phyloP scores from a whole-genome alignment of 495 filamentous ascomycete species.

The Talaromyces proteolyticus region DNA sequence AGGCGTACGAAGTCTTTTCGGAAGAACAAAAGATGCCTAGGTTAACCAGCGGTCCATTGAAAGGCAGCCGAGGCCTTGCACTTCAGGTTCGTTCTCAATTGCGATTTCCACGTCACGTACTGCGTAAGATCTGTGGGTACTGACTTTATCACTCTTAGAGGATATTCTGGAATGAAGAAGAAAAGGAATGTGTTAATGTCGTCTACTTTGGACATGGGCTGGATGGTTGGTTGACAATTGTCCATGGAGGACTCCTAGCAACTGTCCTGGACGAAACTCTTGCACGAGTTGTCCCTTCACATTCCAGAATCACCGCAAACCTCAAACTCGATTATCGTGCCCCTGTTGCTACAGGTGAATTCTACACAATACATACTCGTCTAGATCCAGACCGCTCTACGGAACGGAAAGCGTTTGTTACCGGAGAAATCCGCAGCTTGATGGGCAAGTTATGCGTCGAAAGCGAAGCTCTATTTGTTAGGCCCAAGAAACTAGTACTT shows the following conservation, averaged over 20 bases:
- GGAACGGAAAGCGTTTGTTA: constrained; percentile 58
- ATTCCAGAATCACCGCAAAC: constrained; percentile 56
- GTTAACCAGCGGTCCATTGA: constrained; percentile 34
- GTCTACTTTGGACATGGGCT: constrained; percentile 58
- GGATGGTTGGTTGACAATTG: constrained; percentile 69
- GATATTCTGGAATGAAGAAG: constrained; percentile 47
- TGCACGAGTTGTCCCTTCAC: constrained; percentile 31
- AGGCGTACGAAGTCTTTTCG: constrained; percentile 48
- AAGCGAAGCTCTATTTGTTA: constrained; percentile 60
- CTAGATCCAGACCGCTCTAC: constrained; percentile 41
- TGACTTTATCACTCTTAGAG: constrained; percentile 19
- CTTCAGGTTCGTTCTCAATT: constrained; percentile 29
- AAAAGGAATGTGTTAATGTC: constrained; percentile 42
- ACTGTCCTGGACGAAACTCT: constrained; percentile 64
- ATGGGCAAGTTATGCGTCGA: constrained; percentile 48
- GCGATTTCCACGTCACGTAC: not conserved
- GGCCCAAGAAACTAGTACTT: constrained; percentile 46
- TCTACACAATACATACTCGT: constrained; percentile 57
- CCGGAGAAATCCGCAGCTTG: constrained; percentile 45
- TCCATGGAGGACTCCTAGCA: constrained; percentile 70
- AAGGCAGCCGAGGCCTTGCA: constrained; percentile 31
- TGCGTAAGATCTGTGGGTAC: no score
- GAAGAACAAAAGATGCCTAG: constrained; percentile 27
- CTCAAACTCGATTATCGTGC: constrained; percentile 58
- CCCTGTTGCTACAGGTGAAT: constrained; percentile 50